Evolutionary conservation across 805 yeast species (phyloP), one percentile per base, ranked within the genome.

Genomic region (Nakazawaea wyomingensis): DNA sequence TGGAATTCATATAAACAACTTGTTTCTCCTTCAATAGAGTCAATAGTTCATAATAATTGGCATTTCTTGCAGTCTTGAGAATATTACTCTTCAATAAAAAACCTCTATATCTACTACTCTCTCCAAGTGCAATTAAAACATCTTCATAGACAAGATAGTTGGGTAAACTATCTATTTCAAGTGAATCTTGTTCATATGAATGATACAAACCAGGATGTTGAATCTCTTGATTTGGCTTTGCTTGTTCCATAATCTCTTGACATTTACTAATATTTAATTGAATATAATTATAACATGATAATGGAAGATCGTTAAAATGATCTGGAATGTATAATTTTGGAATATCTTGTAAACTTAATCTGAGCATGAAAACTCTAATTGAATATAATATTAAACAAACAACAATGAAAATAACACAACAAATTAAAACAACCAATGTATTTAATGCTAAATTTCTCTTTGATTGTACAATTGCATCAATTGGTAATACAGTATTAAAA

Each of bases 291-390:
- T 72, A 60, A 45, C 74, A 67, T 2, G 62, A 57, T n/a, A 59
- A 59, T 1, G 85, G 81, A 32, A 82, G 57, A 52, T 82, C 87
- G 46, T 74, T 80, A 5, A 69, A 61, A 24, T 79, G 74, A 14
- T 78, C 68, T 1, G 96, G 90, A 21, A 89, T 70, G 58, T 87
- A 88, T 17, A 77, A 65, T 48, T 83, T 76, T 0, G 97, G 97
- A 16, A 90, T 85, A 50, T 84, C 93, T 46, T 78, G 76, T 48
- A 89, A 55, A 39, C 81, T 66, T 41, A 77, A 69, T 45, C 82
- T 69, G 43, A 74, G 69, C 19, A 74, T 70, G 44, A 80, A 65
- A 6, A 87, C 64, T 44, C 98, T 69, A 30, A 76, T 64, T 17
- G 83, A 62, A 49, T 79, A 76, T 16, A 85, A 57, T 1, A 77